These are phyloP conservation scores for Thoreauomyces humboldtii DNA, from an alignment of 192 early-diverging fungal species.

Conservation along the genomic window DNA sequence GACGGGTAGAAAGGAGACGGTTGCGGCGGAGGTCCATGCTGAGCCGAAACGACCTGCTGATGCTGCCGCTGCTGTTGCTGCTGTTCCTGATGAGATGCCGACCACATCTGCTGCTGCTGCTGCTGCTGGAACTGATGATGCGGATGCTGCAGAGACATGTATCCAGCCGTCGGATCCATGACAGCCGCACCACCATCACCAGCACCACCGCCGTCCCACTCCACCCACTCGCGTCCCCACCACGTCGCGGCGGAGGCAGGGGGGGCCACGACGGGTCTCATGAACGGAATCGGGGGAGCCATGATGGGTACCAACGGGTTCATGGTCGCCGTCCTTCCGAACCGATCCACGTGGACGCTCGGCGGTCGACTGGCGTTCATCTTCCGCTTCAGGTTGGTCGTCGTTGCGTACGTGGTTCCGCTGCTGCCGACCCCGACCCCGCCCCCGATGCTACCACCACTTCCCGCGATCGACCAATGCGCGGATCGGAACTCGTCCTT, in stretches of 20 bases:
- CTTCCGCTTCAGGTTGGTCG: background rate
- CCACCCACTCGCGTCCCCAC: background rate
- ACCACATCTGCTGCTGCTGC: background rate
- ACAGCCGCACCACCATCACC: background rate
- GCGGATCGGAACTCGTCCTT: conserved; percentile 12
- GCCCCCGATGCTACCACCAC: too few species aligned
- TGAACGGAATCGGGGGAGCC: too few species aligned
- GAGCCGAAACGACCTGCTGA: too few species aligned
- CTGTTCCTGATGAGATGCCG: background rate
- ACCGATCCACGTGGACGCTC: conserved; percentile 10
- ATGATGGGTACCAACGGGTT: too few species aligned
- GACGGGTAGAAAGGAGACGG: too few species aligned
- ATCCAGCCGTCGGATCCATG: background rate
- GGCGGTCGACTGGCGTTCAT: conserved; percentile 14
- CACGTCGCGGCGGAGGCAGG: too few species aligned
- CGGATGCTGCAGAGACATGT: background rate
- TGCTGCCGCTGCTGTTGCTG: conserved; percentile 15
- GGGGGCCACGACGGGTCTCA: too few species aligned
- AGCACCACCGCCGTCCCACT: background rate
- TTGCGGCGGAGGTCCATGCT: too few species aligned
- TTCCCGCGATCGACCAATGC: too few species aligned
- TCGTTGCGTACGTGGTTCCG: too few species aligned
- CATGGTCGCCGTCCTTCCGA: background rate
- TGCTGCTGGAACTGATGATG: background rate
- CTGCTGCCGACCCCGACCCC: too few species aligned